Conservation (phyloP, 2,329 filamentous ascomycete species). For the Arthrobotrys musiformis region DNA sequence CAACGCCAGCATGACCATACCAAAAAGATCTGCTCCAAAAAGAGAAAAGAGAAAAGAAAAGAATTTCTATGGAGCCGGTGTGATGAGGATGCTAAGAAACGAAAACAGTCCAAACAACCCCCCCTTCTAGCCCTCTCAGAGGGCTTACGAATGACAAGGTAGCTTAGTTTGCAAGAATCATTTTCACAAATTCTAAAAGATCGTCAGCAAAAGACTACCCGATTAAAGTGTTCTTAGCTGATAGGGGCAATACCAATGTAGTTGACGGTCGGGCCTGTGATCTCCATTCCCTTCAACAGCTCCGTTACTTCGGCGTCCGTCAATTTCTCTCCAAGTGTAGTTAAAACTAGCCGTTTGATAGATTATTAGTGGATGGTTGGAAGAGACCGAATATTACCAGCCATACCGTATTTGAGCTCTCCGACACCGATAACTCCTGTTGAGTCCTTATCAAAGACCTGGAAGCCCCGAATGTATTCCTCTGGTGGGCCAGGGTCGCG, state of each 20-base stretch:
- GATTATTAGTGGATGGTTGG: neutral
- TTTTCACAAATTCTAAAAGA: conserved; percentile 78
- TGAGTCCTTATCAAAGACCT: conserved; percentile 99
- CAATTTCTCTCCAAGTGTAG: conserved; percentile 99
- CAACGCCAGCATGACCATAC: conserved; percentile 2
- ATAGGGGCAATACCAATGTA: conserved; percentile 78
- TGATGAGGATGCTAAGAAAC: neutral
- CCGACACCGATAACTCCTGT: conserved; percentile 97
- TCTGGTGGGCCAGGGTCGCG: conserved; percentile 97
- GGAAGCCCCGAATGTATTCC: conserved; percentile 98
- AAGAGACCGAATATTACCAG: neutral
- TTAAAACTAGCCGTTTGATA: conserved; percentile 73
- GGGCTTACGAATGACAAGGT: neutral
- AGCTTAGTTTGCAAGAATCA: conserved; percentile 82
- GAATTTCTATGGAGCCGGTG: neutral
- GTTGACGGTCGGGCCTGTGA: conserved; percentile 94
- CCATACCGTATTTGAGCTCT: conserved; percentile 90
- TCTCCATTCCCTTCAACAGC: conserved; percentile 97
- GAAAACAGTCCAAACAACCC: neutral
- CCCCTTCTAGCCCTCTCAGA: neutral
- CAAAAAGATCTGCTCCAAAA: neutral
- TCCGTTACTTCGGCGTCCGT: conserved; percentile 98
- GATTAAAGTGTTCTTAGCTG: neutral
- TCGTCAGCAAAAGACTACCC: neutral
- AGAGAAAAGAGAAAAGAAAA: too few relatives aligned